Base-by-base conservation (phyloP, 2,329 filamentous ascomycete species). In the Cercospora janseana region DNA sequence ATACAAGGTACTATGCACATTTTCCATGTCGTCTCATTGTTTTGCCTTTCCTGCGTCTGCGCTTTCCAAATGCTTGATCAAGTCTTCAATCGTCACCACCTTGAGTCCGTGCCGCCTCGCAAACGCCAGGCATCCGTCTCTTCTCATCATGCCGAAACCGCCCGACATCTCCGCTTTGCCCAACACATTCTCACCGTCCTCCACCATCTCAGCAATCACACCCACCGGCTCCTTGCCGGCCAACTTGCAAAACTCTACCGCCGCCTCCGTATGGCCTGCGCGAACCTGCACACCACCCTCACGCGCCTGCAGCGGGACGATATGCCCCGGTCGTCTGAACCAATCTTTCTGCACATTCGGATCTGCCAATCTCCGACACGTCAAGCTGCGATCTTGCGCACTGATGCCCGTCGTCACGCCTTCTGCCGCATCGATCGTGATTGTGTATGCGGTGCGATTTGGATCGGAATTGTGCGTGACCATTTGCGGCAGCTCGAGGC, bases 41-140 rank as follows among this genome's bases (percentile, higher is more conserved):
- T 54, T 57, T 21, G 12, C 40, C 12, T 26, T 15, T 34, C 49
- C 46, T 13, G 31, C 49, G 32, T 47, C 35, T 37, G 10, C 45
- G 51, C 60, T 65, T 69, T 93, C 86, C 51, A 95, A 74, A 68
- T 94, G 87, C 50, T 75, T 76, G 21, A 92, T 85, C 72, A 98
- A 71, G 71, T 92, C 90, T 67, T 92, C 90, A 72, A 98, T 97
- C 23, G 93, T 97, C 72, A 91, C 95, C 52, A 95, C 89, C 75
- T 87, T 93, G 61, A 98, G 75, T 4, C 90, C 90, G 83, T 87
- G 97, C 71, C 79, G 83, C 70, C 83, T 82, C 21, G 90, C 93
- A 78, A 98, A 98, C 43, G 77, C 80, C 65, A 98, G 75, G 72
- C 91, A 96, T 28, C 82, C 87, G 73, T 95, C 89, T 57, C 89